Base-by-base conservation (phyloP, 305 asterid genomes). In the Salvia sclarea region DNA sequence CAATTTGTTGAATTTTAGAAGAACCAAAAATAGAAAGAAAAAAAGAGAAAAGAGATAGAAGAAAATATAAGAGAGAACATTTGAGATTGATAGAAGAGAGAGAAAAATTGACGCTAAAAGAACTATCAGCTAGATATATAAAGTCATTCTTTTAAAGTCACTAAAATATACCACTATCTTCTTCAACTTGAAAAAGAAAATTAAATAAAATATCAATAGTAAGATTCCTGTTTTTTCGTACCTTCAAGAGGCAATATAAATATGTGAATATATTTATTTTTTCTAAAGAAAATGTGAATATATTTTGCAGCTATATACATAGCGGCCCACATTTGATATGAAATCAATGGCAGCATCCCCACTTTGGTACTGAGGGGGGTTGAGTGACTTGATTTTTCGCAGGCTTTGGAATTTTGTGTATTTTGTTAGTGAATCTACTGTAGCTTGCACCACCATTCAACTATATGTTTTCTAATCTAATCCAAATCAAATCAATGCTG, bases 261-360 rank as follows among this genome's bases (percentile, higher is more conserved):
- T 37, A 10, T 6, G 22, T 16, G 22, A 45, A 45, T 14, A 14
- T 3, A 18, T 37, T n/a, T n/a, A n/a, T 37, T 37, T 3, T 12
- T 2, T 9, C 10, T 2, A 10, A 37, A 37, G 10, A 37, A 37
- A 8, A 37, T 37, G 13, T 37, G 11, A 37, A 37, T 2, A 37
- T 8, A 20, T 49, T 49, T 20, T 20, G 9, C 18, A 43, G 18
- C 1, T 17, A 17, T 50, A 11, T 22, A 5, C 4, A 11, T 55
- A 25, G 8, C 57, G 70, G 70, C 75, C 75, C 75, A 63, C 75
- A 38, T 22, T 30, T 52, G 75, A 71, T 62, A 71, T 41, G 64
- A 71, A 71, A 62, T 71, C 30, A 41, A 71, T 49, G 48, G 54
- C 58, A 31, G 70, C 37, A 41, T 22, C 69, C 69, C 70, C 67